Percentiles rank a stretch among this genome's conserved stretches.
Conservation (phyloP, 495 filamentous ascomycete species). For the Durotheca rogersii region DNA sequence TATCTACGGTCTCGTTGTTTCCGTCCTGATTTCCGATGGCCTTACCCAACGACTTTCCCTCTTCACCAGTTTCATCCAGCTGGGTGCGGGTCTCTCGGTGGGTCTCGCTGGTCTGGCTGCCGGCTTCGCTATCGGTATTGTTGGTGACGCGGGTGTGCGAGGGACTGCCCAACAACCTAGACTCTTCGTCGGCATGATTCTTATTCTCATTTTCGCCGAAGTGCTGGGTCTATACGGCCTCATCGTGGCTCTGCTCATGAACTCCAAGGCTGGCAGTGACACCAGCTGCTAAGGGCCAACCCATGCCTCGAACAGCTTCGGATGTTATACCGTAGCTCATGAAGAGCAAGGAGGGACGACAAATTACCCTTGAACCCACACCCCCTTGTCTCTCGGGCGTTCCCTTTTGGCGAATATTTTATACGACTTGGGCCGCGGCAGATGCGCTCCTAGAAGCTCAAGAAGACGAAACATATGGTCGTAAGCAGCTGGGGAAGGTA, state of each 20-base stretch:
- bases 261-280: conserved; percentile 71
- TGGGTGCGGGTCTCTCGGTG: conserved; percentile 94
- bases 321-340: conserved; percentile 14
- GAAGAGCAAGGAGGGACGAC: conserved; percentile 18
- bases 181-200: conserved; percentile 99
- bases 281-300: conserved; percentile 42
- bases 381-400: conserved; percentile 7
- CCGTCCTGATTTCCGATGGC: conserved; percentile 92
- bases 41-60: conserved; percentile 80
- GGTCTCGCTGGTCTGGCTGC: conserved; percentile 96
- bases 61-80: conserved; percentile 94
- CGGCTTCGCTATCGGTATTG: conserved; percentile 98
- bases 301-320: neutral
- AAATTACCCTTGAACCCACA: conserved; percentile 26
- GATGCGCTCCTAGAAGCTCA: conserved; percentile 28
- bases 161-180: conserved; percentile 97
- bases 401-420: conserved; percentile 12
- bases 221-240: conserved; percentile 98
- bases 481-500: conserved; percentile 21
- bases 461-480: conserved; percentile 32
- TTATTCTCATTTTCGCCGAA: conserved; percentile 99
- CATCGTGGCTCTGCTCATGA: conserved; percentile 98
- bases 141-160: conserved; percentile 97
- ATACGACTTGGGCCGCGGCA: conserved; percentile 14
- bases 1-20: conserved; percentile 99